phyloP scores from a whole-genome alignment of 192 early-diverging fungal genomes.

The Podila clonocystis region DNA sequence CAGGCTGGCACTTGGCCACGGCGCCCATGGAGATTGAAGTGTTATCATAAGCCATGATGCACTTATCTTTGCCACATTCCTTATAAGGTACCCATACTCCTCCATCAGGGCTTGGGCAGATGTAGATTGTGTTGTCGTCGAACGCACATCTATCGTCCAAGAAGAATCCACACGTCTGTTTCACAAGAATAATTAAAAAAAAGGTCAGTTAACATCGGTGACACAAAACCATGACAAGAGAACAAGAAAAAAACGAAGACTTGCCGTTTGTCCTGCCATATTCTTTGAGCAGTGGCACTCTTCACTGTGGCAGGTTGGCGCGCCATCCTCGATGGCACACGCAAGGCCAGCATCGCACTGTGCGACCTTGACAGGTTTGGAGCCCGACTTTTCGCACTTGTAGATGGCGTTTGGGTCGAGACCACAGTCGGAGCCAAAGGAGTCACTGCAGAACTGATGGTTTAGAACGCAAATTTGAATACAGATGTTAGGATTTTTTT shows the following conservation, averaged over 20 bases:
- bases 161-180: background rate
- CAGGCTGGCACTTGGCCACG: background rate
- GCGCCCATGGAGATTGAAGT: background rate
- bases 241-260: background rate
- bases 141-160: background rate
- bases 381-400: background rate
- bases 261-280: background rate
- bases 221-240: background rate
- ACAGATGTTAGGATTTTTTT: too few species aligned
- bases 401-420: background rate
- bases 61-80: background rate
- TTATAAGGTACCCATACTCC: background rate
- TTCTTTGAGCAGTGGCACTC: background rate
- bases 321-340: background rate
- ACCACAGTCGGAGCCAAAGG: constrained; percentile 1
- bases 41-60: background rate
- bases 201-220: background rate
- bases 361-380: background rate
- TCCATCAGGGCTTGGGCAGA: background rate
- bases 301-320: background rate
- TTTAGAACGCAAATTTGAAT: too few species aligned
- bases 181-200: background rate
- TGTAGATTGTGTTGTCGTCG: background rate
- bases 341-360: background rate
- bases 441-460: background rate